Conservation (phyloP, 2,329 filamentous ascomycete genomes). For the Aspergillus caelatus region DNA sequence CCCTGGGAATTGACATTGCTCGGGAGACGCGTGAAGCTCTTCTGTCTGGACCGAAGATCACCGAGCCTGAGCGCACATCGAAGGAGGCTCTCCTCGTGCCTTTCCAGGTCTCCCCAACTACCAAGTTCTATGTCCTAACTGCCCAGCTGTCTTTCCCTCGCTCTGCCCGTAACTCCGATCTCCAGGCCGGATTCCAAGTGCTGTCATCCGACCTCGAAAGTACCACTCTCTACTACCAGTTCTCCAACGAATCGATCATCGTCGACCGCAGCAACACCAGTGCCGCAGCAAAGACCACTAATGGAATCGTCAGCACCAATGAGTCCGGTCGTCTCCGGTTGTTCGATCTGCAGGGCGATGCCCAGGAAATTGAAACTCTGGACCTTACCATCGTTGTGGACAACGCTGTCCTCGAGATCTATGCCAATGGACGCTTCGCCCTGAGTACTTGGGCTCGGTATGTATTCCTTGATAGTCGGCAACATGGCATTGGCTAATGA, state of each 20-base stretch:
- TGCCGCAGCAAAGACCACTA: conserved; percentile 20
- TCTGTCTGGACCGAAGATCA: conserved; percentile 8
- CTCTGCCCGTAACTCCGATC: conserved; percentile 9
- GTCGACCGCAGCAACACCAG: conserved; percentile 24
- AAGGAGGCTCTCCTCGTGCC: not conserved
- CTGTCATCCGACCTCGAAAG: conserved; percentile 17
- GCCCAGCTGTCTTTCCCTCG: conserved; percentile 15
- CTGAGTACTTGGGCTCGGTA: conserved; percentile 24
- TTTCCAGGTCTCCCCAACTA: conserved; percentile 12
- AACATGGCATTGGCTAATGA: conserved; percentile 4
- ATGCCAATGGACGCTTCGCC: conserved; percentile 25
- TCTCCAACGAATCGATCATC: conserved; percentile 25
- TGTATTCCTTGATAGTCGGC: not conserved
- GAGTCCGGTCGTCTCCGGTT: conserved; percentile 21
- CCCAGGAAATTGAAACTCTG: conserved; percentile 17
- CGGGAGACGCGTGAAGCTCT: conserved; percentile 21
- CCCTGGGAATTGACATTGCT: conserved; percentile 23
- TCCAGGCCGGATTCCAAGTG: conserved; percentile 21
- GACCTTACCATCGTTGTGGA: conserved; percentile 24
- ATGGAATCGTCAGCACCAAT: conserved; percentile 13
- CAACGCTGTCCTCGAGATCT: conserved; percentile 20
- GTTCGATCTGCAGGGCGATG: conserved; percentile 17
- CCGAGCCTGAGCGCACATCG: conserved; percentile 8
- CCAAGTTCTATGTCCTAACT: conserved; percentile 13
- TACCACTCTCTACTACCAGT: conserved; percentile 24